Evolutionary conservation across 495 filamentous ascomycete species (phyloP).

Genomic region (Xylaria bambusicola): DNA sequence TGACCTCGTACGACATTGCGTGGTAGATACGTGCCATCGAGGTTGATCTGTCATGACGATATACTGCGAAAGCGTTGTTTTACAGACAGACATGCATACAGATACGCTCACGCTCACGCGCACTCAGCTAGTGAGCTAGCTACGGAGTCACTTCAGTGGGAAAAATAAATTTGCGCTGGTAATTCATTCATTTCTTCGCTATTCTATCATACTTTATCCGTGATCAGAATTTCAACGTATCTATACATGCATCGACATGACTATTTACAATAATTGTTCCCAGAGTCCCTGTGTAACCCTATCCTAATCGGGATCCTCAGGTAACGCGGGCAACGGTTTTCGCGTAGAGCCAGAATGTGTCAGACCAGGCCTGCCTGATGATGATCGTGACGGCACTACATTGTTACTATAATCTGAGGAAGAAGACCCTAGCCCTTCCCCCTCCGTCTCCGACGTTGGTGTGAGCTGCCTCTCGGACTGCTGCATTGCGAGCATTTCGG

Average conservation of each 20-base stretch:
- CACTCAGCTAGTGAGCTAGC: conserved; percentile 3
- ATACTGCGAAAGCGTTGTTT: conserved; percentile 7
- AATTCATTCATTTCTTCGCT: conserved; percentile 19
- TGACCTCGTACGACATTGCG: conserved; percentile 9
- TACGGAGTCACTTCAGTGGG: background rate
- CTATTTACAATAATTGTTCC: background rate
- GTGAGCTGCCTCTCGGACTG: conserved; percentile 37
- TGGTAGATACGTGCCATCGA: too few relatives aligned
- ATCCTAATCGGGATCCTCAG: conserved; percentile 43
- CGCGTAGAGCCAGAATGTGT: conserved; percentile 30
- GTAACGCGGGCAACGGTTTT: conserved; percentile 55
- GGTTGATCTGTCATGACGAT: too few relatives aligned
- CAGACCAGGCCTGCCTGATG: conserved; percentile 29
- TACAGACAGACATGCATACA: too few relatives aligned
- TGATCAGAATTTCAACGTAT: too few relatives aligned
- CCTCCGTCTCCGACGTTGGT: conserved; percentile 36
- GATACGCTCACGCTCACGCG: too few relatives aligned
- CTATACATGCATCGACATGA: background rate
- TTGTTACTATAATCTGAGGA: conserved; percentile 25
- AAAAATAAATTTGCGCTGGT: background rate
- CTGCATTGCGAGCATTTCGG: conserved; percentile 23
- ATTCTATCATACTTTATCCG: conserved; percentile 21
- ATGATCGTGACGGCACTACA: too few relatives aligned
- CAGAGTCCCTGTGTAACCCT: background rate
- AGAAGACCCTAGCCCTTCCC: too few relatives aligned